Evolutionary conservation across 2,329 filamentous ascomycete genomes (phyloP).

Genomic region (Pseudogymnoascus pannorum): DNA sequence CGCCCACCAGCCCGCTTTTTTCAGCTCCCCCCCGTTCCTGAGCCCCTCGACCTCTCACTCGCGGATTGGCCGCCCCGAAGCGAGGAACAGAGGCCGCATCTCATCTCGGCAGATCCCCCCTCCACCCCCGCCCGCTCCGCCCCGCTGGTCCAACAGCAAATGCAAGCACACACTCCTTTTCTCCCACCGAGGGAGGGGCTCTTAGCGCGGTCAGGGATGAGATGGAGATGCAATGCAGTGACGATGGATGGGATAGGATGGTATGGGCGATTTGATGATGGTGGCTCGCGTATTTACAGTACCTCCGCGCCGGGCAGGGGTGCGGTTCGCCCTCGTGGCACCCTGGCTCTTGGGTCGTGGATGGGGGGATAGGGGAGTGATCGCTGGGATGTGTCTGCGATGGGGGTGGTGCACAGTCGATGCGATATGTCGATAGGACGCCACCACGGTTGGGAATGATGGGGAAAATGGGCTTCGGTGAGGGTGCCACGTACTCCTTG

Average conservation of each 20-base stretch:
- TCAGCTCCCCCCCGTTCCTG: too few species aligned
- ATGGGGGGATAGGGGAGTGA: background rate
- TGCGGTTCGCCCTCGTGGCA: background rate
- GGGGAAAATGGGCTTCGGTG: background rate
- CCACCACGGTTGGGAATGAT: background rate
- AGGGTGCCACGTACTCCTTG: background rate
- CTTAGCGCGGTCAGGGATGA: background rate
- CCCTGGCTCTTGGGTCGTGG: background rate
- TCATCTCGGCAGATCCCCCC: background rate
- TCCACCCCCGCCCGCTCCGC: background rate
- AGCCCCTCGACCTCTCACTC: too few species aligned
- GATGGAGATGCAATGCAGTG: background rate
- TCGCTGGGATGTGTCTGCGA: background rate
- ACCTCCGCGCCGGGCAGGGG: background rate
- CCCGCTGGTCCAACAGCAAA: too few species aligned
- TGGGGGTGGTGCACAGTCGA: background rate
- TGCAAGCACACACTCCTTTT: background rate
- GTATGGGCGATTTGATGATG: too few species aligned
- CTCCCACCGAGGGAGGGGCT: background rate
- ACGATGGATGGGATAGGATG: background rate
- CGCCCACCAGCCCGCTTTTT: background rate
- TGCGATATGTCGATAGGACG: background rate
- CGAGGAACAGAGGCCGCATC: background rate
- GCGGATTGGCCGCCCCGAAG: background rate
- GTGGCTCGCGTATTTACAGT: background rate